Conservation (phyloP, 2,329 filamentous ascomycete genomes). For the Aspergillus caelatus region DNA sequence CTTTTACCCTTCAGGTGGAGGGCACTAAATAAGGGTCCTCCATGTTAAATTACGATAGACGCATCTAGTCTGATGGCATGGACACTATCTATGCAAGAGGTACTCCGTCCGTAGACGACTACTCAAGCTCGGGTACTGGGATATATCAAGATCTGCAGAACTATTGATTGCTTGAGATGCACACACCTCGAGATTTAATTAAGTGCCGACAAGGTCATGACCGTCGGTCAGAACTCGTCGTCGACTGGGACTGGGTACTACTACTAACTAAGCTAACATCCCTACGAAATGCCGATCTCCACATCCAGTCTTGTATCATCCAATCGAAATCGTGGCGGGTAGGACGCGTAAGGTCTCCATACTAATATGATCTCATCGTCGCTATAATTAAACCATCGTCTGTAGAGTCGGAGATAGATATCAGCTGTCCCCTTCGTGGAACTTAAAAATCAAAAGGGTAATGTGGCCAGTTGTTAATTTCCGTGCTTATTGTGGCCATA, state of each 20-base stretch:
- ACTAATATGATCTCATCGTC: background rate
- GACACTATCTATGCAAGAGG: background rate
- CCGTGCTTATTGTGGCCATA: background rate
- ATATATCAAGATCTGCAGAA: background rate
- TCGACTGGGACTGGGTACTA: no score
- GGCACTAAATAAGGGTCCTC: background rate
- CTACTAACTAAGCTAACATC: background rate
- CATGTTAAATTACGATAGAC: background rate
- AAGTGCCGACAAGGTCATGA: background rate
- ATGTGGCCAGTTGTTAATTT: background rate
- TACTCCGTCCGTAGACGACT: background rate
- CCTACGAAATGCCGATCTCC: background rate
- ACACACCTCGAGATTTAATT: background rate
- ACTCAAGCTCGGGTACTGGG: background rate
- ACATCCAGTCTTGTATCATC: background rate
- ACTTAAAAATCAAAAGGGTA: background rate
- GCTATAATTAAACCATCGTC: background rate
- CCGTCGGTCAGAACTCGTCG: background rate
- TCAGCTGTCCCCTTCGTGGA: background rate
- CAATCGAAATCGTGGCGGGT: background rate
- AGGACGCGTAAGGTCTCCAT: slow-evolving; percentile 1
- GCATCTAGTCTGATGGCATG: background rate
- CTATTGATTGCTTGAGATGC: background rate
- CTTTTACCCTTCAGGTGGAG: background rate
- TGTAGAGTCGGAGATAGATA: background rate